phyloP scores from a whole-genome alignment of 1,284 basidiomycete species.

The Rhodofomes roseus region DNA sequence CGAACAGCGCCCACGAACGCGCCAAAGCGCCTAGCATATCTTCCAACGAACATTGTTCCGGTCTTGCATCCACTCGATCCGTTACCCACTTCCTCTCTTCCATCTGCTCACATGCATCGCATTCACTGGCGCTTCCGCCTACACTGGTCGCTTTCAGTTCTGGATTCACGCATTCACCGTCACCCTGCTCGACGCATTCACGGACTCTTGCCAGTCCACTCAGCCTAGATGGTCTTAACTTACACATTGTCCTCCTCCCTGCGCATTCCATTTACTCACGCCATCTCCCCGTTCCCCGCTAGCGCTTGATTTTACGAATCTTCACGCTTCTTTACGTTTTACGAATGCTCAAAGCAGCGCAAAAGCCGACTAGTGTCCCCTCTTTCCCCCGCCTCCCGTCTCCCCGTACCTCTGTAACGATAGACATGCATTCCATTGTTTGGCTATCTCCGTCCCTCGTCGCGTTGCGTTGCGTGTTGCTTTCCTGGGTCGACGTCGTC shows the following conservation, averaged over 20 bases:
- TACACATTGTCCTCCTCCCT: not conserved
- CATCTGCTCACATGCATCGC: not conserved
- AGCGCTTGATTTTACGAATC: conserved; percentile 4
- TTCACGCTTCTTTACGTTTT: conserved; percentile 17
- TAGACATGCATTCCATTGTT: conserved; percentile 4
- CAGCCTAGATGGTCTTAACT: conserved; percentile 10
- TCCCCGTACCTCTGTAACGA: conserved; percentile 12
- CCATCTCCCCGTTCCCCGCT: conserved; percentile 1
- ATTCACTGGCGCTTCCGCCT: not conserved
- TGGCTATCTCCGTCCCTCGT: conserved; percentile 5
- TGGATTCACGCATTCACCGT: not conserved
- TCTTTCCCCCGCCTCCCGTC: conserved; percentile 25
- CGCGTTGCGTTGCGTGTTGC: conserved; percentile 3
- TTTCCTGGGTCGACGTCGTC: not conserved
- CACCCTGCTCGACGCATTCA: not conserved
- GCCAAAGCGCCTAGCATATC: conserved; percentile 4
- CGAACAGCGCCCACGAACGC: not conserved
- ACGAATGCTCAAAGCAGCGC: conserved; percentile 1
- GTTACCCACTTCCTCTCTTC: not conserved
- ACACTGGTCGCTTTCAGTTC: not conserved
- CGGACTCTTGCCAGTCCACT: not conserved
- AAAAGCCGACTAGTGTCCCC: conserved; percentile 20
- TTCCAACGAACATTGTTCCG: not conserved
- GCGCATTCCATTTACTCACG: not conserved
- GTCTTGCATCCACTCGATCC: not conserved